phyloP scores from a whole-genome alignment of 441 rosid species.

The Populus hybrid region DNA sequence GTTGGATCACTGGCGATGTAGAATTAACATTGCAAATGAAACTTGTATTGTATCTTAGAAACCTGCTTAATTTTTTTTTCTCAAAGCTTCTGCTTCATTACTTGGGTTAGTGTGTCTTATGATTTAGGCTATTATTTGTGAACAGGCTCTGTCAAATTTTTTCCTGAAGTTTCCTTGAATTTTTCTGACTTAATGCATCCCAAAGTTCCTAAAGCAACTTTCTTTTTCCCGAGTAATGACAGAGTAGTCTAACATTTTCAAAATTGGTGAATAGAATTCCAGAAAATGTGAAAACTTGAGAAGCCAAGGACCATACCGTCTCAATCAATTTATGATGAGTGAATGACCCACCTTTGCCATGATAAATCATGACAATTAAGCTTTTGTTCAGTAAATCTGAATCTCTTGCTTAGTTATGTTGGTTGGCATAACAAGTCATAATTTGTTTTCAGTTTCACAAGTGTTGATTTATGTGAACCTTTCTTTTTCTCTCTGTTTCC shows the following conservation, averaged over 20 bases:
- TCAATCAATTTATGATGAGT: no score
- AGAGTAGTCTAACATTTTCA: neutral
- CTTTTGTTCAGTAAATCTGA: neutral
- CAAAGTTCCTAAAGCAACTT: neutral
- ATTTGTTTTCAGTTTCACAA: neutral
- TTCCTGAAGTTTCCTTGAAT: neutral
- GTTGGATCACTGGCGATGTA: neutral
- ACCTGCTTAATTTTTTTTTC: neutral
- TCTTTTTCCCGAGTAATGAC: neutral
- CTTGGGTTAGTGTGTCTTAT: neutral
- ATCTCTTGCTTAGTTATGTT: neutral
- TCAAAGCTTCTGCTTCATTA: slow-evolving; percentile 1
- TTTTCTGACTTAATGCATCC: neutral
- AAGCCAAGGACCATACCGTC: neutral
- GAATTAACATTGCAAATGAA: neutral
- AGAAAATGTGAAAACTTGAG: neutral
- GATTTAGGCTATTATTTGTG: neutral
- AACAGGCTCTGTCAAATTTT: neutral
- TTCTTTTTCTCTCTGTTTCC: neutral
- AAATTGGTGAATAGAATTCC: neutral
- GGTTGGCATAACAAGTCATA: neutral
- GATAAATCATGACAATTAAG: neutral
- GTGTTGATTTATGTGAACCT: neutral
- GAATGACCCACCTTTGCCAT: neutral
- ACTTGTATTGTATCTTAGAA: neutral